Percentiles rank a stretch among this genome's conserved stretches.
These are phyloP conservation scores for Solanum phureja DNA, from an alignment of 257 asterid genomes.

Conservation along the genomic window DNA sequence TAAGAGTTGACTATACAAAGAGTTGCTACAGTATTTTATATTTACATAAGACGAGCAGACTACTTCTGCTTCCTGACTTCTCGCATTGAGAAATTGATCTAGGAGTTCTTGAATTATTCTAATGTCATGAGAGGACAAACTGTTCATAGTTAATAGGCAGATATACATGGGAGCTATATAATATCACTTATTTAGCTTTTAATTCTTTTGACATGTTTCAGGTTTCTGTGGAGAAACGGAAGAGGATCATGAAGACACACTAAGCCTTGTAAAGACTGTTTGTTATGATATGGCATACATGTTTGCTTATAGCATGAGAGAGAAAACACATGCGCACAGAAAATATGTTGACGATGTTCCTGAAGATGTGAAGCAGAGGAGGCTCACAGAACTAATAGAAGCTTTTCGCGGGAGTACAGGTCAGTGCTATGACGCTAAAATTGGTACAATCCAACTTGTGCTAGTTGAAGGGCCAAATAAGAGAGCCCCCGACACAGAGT, in stretches of 20 bases:
- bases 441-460: conserved; percentile 76
- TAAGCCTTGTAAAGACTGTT: conserved; percentile 56
- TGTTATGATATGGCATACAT: conserved; percentile 95
- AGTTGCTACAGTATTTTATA: not conserved
- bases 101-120: not conserved
- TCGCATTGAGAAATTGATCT: not conserved
- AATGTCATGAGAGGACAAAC: not conserved
- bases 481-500: conserved; percentile 87
- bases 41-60: not conserved
- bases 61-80: not conserved
- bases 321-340: conserved; percentile 95
- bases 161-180: not conserved
- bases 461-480: conserved; percentile 93
- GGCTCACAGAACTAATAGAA: conserved; percentile 77
- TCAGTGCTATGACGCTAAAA: conserved; percentile 58
- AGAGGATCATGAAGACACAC: conserved; percentile 80
- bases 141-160: not conserved
- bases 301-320: conserved; percentile 99
- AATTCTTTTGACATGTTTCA: conserved; percentile 14
- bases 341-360: conserved; percentile 82
- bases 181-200: not conserved
- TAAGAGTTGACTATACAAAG: not conserved
- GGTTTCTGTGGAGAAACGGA: conserved; percentile 98
- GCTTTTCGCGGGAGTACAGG: conserved; percentile 84
- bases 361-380: conserved; percentile 72